Conservation (phyloP, 371 early-diverging fungal genomes). For the Apophysomyces ossiformis region DNA sequence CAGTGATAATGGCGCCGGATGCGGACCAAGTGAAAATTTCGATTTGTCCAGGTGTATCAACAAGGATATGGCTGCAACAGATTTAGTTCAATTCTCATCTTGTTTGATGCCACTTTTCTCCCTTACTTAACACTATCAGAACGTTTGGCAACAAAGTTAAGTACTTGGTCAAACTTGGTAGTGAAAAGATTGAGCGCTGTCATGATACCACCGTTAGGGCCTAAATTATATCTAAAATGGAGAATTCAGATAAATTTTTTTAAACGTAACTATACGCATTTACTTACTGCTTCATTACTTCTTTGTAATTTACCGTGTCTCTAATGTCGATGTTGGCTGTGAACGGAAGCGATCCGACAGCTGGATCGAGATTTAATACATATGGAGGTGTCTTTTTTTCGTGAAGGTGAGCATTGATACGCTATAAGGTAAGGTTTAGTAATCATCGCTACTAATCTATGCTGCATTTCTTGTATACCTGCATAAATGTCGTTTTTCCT, state of each 20-base stretch:
- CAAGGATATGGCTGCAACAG: conserved; percentile 72
- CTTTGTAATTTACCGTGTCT: conserved; percentile 98
- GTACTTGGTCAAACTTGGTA: conserved; percentile 95
- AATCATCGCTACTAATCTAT: neutral
- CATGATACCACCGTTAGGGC: conserved; percentile 99
- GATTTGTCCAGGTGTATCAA: conserved; percentile 99
- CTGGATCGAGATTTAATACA: conserved; percentile 99
- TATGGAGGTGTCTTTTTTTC: conserved; percentile 80
- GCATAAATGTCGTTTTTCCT: conserved; percentile 99
- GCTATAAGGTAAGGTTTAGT: conserved; percentile 46
- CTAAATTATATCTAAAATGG: conserved; percentile 83
- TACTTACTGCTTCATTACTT: conserved; percentile 97
- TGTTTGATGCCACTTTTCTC: neutral
- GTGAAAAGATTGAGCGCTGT: conserved; percentile 98
- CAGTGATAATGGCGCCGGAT: conserved; percentile 97
- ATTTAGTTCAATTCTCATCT: conserved; percentile 2
- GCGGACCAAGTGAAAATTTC: conserved; percentile 99
- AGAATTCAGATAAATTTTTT: conserved; percentile 6
- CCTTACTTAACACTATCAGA: conserved; percentile 68
- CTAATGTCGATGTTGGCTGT: conserved; percentile 98
- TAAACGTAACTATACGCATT: neutral
- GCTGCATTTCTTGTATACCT: conserved; percentile 54
- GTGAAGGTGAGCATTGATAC: conserved; percentile 89
- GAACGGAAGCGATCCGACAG: conserved; percentile 92
- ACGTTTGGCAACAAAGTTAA: conserved; percentile 86